These are phyloP conservation scores for Lenwebbia sp. DNA, from an alignment of 345 rosid species.

Conservation along the genomic window DNA sequence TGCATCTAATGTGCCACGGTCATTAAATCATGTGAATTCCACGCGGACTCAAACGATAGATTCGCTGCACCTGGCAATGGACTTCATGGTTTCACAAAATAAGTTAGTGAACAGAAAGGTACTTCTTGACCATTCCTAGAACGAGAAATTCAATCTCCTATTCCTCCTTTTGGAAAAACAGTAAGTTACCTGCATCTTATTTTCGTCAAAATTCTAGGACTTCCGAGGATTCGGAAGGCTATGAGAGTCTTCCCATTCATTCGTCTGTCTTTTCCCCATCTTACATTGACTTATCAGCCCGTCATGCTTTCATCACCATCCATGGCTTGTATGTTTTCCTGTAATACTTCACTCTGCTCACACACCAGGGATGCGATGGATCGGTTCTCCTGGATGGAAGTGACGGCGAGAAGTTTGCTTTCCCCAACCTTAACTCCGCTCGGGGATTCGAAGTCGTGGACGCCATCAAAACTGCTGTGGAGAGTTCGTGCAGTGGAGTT, in stretches of 20 bases:
- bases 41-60: neutral
- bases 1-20: neutral
- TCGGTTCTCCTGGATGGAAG: slow-evolving; percentile 51
- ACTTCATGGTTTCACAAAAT: neutral
- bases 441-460: slow-evolving; percentile 60
- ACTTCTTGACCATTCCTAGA: neutral
- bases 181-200: neutral
- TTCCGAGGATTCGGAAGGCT: neutral
- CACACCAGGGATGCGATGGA: slow-evolving; percentile 35
- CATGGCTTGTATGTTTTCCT: neutral
- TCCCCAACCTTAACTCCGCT: slow-evolving; percentile 37
- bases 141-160: neutral
- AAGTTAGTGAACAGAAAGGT: neutral
- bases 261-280: neutral
- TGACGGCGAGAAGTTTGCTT: slow-evolving; percentile 37
- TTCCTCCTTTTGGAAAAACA: neutral
- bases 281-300: neutral
- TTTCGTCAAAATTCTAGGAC: neutral
- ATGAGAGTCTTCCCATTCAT: neutral
- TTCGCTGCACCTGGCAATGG: neutral
- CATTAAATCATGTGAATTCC: neutral
- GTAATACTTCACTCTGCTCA: neutral
- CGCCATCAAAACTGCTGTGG: slow-evolving; percentile 55
- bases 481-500: slow-evolving; percentile 52
- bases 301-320: neutral